phyloP scores from a whole-genome alignment of 257 asterid species.

The Cinchona pubescens region DNA sequence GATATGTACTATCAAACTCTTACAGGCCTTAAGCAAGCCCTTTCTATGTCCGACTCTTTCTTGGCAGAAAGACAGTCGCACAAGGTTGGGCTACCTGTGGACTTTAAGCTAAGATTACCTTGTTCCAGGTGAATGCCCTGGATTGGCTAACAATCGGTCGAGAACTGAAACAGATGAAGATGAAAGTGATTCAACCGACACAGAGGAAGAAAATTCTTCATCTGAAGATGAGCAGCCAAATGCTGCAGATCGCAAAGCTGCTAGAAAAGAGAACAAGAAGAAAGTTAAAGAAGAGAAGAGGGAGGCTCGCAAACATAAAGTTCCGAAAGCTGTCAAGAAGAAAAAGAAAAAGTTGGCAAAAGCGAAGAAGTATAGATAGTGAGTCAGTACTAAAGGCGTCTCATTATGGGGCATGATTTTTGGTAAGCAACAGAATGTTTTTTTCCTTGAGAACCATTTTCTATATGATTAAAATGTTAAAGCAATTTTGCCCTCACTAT shows the following conservation, averaged over 20 bases:
- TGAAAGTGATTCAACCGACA: constrained; percentile 37
- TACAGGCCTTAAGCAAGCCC: constrained; percentile 82
- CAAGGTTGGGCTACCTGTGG: constrained; percentile 20
- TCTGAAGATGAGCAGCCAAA: constrained; percentile 46
- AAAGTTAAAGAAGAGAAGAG: constrained; percentile 91
- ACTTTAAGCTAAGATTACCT: constrained; percentile 19
- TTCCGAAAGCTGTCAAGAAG: constrained; percentile 81
- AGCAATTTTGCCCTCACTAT: too few relatives aligned
- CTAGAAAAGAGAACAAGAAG: constrained; percentile 89
- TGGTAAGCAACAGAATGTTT: not conserved
- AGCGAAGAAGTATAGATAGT: constrained; percentile 71
- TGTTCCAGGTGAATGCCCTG: constrained; percentile 3
- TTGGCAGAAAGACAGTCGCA: constrained; percentile 35
- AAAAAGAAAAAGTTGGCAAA: constrained; percentile 85
- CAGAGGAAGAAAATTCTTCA: constrained; percentile 38
- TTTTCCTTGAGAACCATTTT: not conserved
- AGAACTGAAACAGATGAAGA: constrained; percentile 46
- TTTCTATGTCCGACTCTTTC: constrained; percentile 39
- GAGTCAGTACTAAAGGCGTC: not conserved
- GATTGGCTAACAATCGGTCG: constrained; percentile 25
- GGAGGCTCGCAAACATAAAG: constrained; percentile 72
- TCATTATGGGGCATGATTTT: not conserved
- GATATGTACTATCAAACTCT: constrained; percentile 84
- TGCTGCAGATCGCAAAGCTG: constrained; percentile 57
- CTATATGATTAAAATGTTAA: not conserved